Evolutionary conservation across 352 stramenopile genomes (phyloP).

Genomic region (Globisporangium nunn): DNA sequence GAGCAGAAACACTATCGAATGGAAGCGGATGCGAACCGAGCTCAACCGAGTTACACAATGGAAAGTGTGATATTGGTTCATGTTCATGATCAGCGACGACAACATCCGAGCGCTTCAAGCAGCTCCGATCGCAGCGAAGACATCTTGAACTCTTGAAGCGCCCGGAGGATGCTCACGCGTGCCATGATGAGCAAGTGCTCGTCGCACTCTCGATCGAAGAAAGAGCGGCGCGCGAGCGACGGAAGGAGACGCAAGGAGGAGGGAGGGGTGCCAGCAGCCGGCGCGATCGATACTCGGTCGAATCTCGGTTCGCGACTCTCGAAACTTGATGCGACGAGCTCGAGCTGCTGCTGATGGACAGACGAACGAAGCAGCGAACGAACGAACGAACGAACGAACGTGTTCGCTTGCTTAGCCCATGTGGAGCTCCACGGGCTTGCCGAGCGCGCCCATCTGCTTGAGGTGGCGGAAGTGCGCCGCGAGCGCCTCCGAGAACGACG

Average conservation of each 20-base stretch:
- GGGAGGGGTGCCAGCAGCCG: neutral
- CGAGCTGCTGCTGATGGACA: neutral
- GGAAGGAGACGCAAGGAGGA: neutral
- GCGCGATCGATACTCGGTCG: neutral
- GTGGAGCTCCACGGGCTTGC: slow-evolving; percentile 71
- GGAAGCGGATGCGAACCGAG: neutral
- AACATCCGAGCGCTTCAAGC: too few species aligned
- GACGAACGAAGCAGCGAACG: neutral
- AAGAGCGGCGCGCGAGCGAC: neutral
- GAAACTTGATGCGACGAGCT: neutral
- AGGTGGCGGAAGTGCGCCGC: slow-evolving; percentile 86
- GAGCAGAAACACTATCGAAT: neutral
- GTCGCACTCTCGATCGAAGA: neutral
- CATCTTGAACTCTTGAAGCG: neutral
- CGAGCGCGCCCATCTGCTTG: slow-evolving; percentile 82
- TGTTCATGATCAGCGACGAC: neutral
- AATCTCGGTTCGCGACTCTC: neutral
- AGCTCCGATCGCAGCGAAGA: neutral
- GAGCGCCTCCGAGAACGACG: slow-evolving; percentile 74
- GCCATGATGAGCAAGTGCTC: neutral
- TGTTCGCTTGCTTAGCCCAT: slow-evolving; percentile 56
- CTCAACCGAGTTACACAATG: neutral
- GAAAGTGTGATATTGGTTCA: neutral
- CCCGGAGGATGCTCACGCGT: neutral
- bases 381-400: neutral